A percentile compares a stretch with the other conserved stretches of the same genome.
These are phyloP conservation scores for Blastomyces emzantsi DNA, from an alignment of 2,329 filamentous ascomycete genomes.

Conservation along the genomic window DNA sequence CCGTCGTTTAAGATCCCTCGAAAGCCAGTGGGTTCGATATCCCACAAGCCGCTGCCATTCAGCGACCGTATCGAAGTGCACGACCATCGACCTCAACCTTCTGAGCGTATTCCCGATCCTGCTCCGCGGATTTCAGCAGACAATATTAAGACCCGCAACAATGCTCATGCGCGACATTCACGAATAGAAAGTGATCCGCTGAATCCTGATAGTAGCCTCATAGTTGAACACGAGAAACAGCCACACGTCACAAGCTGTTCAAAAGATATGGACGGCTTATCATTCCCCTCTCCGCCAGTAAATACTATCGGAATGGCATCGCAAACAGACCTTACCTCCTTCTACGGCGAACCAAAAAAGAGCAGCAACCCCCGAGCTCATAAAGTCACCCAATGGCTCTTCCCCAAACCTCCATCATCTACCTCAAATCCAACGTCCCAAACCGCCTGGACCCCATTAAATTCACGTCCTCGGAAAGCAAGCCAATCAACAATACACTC, in stretches of 20 bases:
- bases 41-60: constrained; percentile 22
- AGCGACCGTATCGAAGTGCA: constrained; percentile 18
- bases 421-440: constrained; percentile 18
- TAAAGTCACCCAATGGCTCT: constrained; percentile 27
- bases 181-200: constrained; percentile 9
- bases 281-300: neutral
- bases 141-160: neutral
- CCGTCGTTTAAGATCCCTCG: constrained; percentile 24
- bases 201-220: constrained; percentile 11
- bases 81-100: constrained; percentile 18
- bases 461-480: constrained; percentile 5
- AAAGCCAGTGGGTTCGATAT: constrained; percentile 31
- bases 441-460: neutral
- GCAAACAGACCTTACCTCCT: neutral
- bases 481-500: constrained; percentile 12
- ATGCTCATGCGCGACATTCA: neutral
- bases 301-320: neutral
- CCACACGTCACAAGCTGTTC: neutral
- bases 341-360: constrained; percentile 12
- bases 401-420: constrained; percentile 16
- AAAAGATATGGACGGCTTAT: neutral
- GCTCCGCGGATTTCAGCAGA: constrained; percentile 13
- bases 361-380: constrained; percentile 18
- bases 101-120: constrained; percentile 26
- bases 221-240: neutral